phyloP scores from a whole-genome alignment of 768 basidiomycete genomes.

The Amanita exitialis region DNA sequence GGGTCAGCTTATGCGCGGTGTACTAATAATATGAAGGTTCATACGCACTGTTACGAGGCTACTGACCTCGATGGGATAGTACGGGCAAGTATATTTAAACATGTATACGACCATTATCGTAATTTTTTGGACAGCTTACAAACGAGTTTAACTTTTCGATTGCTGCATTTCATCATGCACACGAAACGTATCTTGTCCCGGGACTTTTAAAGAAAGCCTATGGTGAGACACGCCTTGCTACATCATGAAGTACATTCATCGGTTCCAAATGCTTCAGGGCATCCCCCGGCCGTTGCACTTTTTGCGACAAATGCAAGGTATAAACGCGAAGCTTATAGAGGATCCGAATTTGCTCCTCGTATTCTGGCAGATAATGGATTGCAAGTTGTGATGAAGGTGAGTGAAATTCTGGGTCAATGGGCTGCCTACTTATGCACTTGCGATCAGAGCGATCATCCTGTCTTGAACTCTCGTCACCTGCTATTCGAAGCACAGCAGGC shows the following conservation, averaged over 20 bases:
- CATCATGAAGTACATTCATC: background rate
- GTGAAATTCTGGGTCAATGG: background rate
- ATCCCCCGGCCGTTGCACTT: slow-evolving; percentile 61
- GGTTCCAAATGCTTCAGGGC: slow-evolving; percentile 23
- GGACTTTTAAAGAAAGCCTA: slow-evolving; percentile 64
- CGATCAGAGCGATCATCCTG: slow-evolving; percentile 50
- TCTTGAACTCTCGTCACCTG: slow-evolving; percentile 57
- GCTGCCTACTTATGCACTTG: background rate
- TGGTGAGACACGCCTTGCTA: slow-evolving; percentile 22
- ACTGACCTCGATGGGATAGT: slow-evolving; percentile 66
- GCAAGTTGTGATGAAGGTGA: slow-evolving; percentile 67
- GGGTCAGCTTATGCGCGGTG: background rate
- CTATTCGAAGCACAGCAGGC: slow-evolving; percentile 73
- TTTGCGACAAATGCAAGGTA: slow-evolving; percentile 50
- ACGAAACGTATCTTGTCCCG: slow-evolving; percentile 82
- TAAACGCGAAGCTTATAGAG: slow-evolving; percentile 75
- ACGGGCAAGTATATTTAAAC: slow-evolving; percentile 28
- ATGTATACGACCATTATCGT: background rate
- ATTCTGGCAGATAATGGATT: slow-evolving; percentile 62
- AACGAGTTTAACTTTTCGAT: slow-evolving; percentile 67
- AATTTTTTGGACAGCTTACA: slow-evolving; percentile 24
- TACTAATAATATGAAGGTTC: slow-evolving; percentile 24
- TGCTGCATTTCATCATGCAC: slow-evolving; percentile 70
- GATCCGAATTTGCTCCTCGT: slow-evolving; percentile 67
- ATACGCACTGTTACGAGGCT: slow-evolving; percentile 50